Percentiles rank a stretch among this genome's conserved stretches.
Evolutionary conservation across 805 yeast genomes (phyloP).

Genomic region (Candida berthetii): DNA sequence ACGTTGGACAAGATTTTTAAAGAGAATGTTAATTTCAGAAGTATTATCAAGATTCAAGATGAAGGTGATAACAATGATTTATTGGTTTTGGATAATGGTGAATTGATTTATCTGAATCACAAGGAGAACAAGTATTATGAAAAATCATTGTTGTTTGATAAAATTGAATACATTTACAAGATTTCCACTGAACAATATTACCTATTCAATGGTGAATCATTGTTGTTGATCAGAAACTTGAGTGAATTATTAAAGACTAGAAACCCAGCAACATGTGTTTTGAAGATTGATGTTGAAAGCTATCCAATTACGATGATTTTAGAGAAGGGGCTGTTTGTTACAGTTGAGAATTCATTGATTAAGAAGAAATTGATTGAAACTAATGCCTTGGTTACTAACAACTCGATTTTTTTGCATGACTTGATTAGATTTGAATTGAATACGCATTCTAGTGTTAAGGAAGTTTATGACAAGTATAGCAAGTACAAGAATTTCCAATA

Average conservation of each 20-base stretch:
- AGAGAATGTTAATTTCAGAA: constrained; percentile 4
- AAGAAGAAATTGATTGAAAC: constrained; percentile 23
- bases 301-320: constrained; percentile 20
- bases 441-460: constrained; percentile 1
- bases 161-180: constrained; percentile 18
- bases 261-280: constrained; percentile 9
- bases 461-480: constrained; percentile 17
- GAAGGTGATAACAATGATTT: constrained; percentile 12
- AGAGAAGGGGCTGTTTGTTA: constrained; percentile 30
- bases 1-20: constrained; percentile 12
- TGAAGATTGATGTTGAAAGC: constrained; percentile 22
- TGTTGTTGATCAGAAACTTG: constrained; percentile 19
- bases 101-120: constrained; percentile 13
- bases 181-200: constrained; percentile 21
- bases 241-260: constrained; percentile 4
- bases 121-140: constrained; percentile 4
- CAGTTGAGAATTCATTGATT: constrained; percentile 30
- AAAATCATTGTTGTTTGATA: constrained; percentile 15
- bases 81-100: constrained; percentile 17
- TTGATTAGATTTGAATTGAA: constrained; percentile 37
- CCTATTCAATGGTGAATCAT: constrained; percentile 31
- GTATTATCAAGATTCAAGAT: constrained; percentile 8
- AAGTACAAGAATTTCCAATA: constrained; percentile 33
- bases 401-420: constrained; percentile 37
- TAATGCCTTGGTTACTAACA: constrained; percentile 27